Evolutionary conservation across 768 basidiomycete genomes (phyloP).

Genomic region (Trametes sanguinea): DNA sequence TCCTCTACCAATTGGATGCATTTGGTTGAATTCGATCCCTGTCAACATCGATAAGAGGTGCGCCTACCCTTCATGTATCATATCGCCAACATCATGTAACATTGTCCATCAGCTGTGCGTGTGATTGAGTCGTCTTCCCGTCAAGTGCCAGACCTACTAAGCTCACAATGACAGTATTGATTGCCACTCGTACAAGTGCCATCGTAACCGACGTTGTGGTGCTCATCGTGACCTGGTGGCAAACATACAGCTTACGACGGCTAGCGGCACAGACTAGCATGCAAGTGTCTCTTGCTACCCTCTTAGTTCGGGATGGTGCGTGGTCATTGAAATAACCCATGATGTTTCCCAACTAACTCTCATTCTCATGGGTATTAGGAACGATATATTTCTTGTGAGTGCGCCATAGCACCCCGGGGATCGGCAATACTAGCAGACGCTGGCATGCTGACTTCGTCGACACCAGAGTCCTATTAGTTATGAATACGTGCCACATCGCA

Average conservation of each 20-base stretch:
- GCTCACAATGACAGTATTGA: neutral
- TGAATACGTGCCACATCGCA: slow-evolving; percentile 6
- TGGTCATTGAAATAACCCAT: neutral
- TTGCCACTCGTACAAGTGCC: neutral
- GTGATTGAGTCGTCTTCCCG: too few species aligned
- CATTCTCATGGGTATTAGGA: neutral
- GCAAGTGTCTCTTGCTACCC: neutral
- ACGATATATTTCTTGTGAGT: slow-evolving; percentile 18
- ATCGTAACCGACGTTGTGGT: slow-evolving; percentile 12
- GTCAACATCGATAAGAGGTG: neutral
- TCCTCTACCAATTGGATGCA: neutral
- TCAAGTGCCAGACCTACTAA: too few species aligned
- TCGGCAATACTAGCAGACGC: too few species aligned
- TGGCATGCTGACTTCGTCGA: neutral
- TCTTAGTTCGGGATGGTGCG: slow-evolving; percentile 16
- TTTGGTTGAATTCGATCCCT: neutral
- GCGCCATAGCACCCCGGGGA: too few species aligned
- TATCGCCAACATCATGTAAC: too few species aligned
- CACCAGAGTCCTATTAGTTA: neutral
- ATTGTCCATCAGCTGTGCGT: too few species aligned
- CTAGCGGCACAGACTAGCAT: neutral
- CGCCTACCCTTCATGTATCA: neutral
- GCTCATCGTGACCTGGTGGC: slow-evolving; percentile 7
- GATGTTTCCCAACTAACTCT: neutral
- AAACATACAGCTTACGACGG: neutral